Conservation (phyloP, 2,329 filamentous ascomycete species). For the Eutypella sp. region DNA sequence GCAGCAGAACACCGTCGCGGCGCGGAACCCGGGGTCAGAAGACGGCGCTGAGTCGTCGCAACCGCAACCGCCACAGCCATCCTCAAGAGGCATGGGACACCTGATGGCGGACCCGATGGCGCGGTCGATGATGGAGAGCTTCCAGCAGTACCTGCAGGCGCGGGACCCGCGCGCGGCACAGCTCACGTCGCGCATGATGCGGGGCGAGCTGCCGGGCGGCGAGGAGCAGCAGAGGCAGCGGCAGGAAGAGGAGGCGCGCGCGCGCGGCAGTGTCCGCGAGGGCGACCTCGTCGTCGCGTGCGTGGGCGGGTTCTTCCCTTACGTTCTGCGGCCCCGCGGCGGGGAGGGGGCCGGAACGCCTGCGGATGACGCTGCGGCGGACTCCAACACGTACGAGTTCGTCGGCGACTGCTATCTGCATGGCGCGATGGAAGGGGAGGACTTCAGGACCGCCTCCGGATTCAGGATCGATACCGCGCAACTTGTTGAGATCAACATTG, state of each 20-base stretch:
- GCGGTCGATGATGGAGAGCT: conserved; percentile 8
- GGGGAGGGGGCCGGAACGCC: not conserved
- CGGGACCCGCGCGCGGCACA: conserved; percentile 7
- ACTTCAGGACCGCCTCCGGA: conserved; percentile 8
- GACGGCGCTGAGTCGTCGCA: too few relatives aligned
- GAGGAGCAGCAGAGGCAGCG: not conserved
- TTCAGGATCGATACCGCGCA: conserved; percentile 7
- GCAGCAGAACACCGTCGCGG: not conserved
- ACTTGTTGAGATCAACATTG: conserved; percentile 10
- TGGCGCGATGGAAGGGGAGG: conserved; percentile 19
- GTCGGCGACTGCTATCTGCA: conserved; percentile 20
- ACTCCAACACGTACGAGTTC: conserved; percentile 13
- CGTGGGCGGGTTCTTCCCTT: conserved; percentile 18
- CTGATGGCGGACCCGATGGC: conserved; percentile 12
- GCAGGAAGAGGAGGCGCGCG: not conserved
- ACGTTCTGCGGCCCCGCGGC: conserved; percentile 12
- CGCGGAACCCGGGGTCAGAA: too few relatives aligned
- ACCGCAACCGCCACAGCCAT: not conserved
- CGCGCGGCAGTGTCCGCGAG: conserved; percentile 9
- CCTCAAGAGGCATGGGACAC: conserved; percentile 3
- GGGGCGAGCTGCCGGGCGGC: conserved; percentile 10
- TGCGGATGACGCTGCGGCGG: not conserved
- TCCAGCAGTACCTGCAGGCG: conserved; percentile 10
- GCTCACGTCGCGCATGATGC: conserved; percentile 4
- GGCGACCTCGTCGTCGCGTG: conserved; percentile 18